phyloP scores from a whole-genome alignment of 2,329 filamentous ascomycete genomes.

The Sclerotinia minor region DNA sequence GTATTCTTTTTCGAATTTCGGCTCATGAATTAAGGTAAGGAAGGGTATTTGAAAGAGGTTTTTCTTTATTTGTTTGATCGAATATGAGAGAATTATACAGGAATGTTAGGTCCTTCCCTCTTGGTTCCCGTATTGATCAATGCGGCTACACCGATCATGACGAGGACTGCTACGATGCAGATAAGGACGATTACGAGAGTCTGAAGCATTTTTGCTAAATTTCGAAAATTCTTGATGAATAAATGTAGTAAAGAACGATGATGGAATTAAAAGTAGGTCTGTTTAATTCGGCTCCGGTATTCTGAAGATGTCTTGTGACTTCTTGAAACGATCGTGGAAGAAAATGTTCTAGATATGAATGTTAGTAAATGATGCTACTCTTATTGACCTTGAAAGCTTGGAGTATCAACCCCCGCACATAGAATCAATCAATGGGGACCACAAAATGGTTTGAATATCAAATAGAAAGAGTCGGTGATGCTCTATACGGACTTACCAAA shows the following conservation, averaged over 20 bases:
- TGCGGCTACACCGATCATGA: constrained; percentile 13
- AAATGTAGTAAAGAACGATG: neutral
- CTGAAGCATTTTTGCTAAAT: constrained; percentile 13
- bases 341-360: constrained; percentile 12
- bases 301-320: neutral
- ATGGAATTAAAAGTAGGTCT: neutral
- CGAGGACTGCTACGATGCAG: neutral
- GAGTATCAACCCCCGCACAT: neutral
- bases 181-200: constrained; percentile 16
- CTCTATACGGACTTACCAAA: neutral
- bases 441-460: neutral
- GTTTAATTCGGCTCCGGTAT: neutral
- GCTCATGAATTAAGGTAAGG: neutral
- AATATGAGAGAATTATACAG: neutral
- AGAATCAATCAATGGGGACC: neutral
- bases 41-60: neutral
- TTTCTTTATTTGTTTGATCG: neutral
- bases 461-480: neutral
- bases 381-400: neutral
- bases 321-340: neutral
- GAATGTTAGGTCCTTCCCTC: neutral
- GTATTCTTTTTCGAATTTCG: neutral
- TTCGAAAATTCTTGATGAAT: neutral
- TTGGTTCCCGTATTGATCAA: constrained; percentile 8
- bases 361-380: neutral